Evolutionary conservation across 2,329 filamentous ascomycete species (phyloP).

Genomic region (Mycogone perniciosa): DNA sequence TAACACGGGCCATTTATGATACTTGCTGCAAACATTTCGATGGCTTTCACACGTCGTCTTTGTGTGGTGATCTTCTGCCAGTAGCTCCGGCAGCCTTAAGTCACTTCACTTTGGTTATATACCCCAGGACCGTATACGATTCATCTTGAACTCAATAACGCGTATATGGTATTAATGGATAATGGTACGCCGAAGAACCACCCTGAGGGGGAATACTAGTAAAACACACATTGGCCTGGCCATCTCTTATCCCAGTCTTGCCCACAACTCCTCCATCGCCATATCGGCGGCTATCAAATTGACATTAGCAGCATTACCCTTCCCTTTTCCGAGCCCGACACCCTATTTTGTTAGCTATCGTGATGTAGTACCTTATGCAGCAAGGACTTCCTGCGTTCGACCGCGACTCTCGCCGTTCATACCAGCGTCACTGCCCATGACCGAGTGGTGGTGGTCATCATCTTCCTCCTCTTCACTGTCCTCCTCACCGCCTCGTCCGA

Average conservation of each 20-base stretch:
- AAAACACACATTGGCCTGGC: conserved; percentile 17
- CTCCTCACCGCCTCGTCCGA: conserved; percentile 59
- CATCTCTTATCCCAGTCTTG: conserved; percentile 9
- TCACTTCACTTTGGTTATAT: no score
- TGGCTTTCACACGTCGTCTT: no score
- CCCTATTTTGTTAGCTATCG: background rate
- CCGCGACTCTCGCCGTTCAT: conserved; percentile 52
- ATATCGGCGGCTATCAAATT: conserved; percentile 14
- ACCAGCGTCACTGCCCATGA: conserved; percentile 45
- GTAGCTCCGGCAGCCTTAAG: no score
- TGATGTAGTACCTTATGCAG: background rate
- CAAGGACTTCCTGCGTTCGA: conserved; percentile 47
- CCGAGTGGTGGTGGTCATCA: conserved; percentile 42
- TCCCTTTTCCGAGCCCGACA: conserved; percentile 3
- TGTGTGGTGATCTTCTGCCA: no score
- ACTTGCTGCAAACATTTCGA: no score
- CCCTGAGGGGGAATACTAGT: conserved; percentile 15
- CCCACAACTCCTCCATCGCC: conserved; percentile 22
- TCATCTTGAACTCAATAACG: background rate
- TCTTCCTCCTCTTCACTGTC: conserved; percentile 60
- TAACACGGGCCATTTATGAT: conserved; percentile 1
- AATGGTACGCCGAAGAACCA: conserved; percentile 22
- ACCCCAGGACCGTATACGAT: no score
- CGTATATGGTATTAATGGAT: conserved; percentile 23
- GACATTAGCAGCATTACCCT: conserved; percentile 11